Percentiles rank a stretch among this genome's conserved stretches.
Evolutionary conservation across 768 basidiomycete species (phyloP).

Genomic region (Chalciporus piperatus): DNA sequence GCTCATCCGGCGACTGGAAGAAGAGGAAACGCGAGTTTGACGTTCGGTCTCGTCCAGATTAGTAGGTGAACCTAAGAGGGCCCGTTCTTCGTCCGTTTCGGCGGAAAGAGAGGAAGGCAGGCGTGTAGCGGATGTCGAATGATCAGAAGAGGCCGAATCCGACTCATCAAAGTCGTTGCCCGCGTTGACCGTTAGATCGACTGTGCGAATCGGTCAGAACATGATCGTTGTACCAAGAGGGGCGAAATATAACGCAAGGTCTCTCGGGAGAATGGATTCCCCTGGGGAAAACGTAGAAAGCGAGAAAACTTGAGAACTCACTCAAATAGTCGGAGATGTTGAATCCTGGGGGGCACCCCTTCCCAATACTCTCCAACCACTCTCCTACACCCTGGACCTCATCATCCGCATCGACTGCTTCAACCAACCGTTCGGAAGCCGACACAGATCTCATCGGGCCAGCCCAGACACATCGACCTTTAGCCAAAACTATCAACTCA

Average conservation of each 20-base stretch:
- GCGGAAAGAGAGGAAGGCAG: conserved; percentile 43
- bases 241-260: background rate
- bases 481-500: conserved; percentile 80
- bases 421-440: conserved; percentile 2
- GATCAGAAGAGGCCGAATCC: conserved; percentile 36
- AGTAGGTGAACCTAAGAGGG: conserved; percentile 39
- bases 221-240: background rate
- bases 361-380: conserved; percentile 77
- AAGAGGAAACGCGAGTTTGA: conserved; percentile 36
- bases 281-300: background rate
- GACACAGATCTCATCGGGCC: conserved; percentile 25
- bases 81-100: conserved; percentile 68
- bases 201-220: conserved; percentile 34
- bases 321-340: conserved; percentile 97
- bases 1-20: conserved; percentile 37
- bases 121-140: conserved; percentile 20
- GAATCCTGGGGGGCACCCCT: conserved; percentile 88
- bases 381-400: conserved; percentile 35
- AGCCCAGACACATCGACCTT: conserved; percentile 56
- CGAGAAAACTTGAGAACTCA: conserved; percentile 39
- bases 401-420: conserved; percentile 4
- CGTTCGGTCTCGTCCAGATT: conserved; percentile 50
- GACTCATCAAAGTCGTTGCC: conserved; percentile 34
- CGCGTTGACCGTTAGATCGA: conserved; percentile 71
- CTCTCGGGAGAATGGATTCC: background rate